Evolutionary conservation across 768 basidiomycete species (phyloP), one percentile per base, ranked within the genome.

Genomic region (Russula virescens): DNA sequence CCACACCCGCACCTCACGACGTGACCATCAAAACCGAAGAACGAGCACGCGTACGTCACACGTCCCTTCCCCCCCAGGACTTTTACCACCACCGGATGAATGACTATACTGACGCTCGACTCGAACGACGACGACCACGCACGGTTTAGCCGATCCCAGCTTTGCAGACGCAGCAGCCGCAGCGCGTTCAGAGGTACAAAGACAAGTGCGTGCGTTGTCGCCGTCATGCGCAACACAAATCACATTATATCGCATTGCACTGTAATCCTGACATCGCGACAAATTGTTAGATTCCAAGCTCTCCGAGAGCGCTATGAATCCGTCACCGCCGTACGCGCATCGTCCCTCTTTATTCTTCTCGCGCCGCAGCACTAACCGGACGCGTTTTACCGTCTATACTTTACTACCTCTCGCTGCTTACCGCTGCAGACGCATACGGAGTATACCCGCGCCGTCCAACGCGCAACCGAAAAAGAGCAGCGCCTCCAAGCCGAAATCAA

Each of bases 21-120:
- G 53, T 62, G 11, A 48, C 52, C 54, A 66, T 67, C 58, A 68
- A 68, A 54, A 67, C 64, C 11, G 66, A 66, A 57, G 66, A 67
- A 40, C 53, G 57, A 23, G 34, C 34, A 25, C 61, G 64, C 25
- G 66, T 62, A 51, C 52, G 59, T 61, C 23, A 10, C 10, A 46
- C 3, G n/a, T n/a, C n/a, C n/a, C n/a, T n/a, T n/a, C n/a, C n/a
- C n/a, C n/a, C n/a, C n/a, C n/a, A n/a, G n/a, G n/a, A n/a, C n/a
- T n/a, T n/a, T n/a, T n/a, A n/a, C n/a, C n/a, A n/a, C n/a, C n/a
- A n/a, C n/a, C n/a, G n/a, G n/a, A n/a, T n/a, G n/a, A n/a, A n/a
- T n/a, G n/a, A n/a, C n/a, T n/a, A n/a, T n/a, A n/a, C n/a, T n/a
- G n/a, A n/a, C n/a, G n/a, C n/a, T n/a, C n/a, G n/a, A n/a, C n/a